Base-by-base conservation (phyloP, 2,329 filamentous ascomycete species). In the Aspergillus bombycis region DNA sequence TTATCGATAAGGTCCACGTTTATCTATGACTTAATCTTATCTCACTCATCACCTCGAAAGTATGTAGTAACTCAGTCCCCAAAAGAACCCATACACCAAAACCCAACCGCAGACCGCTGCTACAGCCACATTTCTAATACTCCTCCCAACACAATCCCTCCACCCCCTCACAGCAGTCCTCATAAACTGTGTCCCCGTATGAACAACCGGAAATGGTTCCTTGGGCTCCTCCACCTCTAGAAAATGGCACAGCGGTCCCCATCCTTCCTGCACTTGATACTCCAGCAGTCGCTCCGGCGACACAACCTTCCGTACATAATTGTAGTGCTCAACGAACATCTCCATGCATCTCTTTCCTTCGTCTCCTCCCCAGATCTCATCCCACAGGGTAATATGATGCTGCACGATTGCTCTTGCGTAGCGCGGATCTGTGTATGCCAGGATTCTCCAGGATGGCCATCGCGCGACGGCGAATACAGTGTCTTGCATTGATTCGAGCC, bases 231-330 rank as follows among this genome's bases (percentile, higher is more conserved):
- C 61, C 45, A 64, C 58, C 28, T 62, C 65, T 50, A 67, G 28
- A 55, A 67, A 67, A 45, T 45, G 60, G 56, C 60, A 63, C 54
- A 67, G 41, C 4, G 63, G 64, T 1, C 21, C 58, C 65, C 65
- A 67, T 23, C 65, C 65, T 60, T 67, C 65, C 57, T 67, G 65
- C 61, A 67, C 65, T 67, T 67, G 55, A 65, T 41, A 41, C 38
- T 41, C 38, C 38, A 41, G 38, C 38, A 41, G 38, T 41, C 3
- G 38, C 38, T 9, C 7, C 3, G 38, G 38, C 38, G 38, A 16
- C 19, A 41, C 38, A 41, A n/a, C 38, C 19, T 41, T 41, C 7
- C 16, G 19, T n/a, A 41, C 38, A n/a, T 41, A n/a, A 41, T n/a
- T 41, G 38, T 41, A 41, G 16, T 41, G 38, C 19, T 41, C 38